phyloP scores from a whole-genome alignment of 768 basidiomycete species.

The Suillus decipiens region DNA sequence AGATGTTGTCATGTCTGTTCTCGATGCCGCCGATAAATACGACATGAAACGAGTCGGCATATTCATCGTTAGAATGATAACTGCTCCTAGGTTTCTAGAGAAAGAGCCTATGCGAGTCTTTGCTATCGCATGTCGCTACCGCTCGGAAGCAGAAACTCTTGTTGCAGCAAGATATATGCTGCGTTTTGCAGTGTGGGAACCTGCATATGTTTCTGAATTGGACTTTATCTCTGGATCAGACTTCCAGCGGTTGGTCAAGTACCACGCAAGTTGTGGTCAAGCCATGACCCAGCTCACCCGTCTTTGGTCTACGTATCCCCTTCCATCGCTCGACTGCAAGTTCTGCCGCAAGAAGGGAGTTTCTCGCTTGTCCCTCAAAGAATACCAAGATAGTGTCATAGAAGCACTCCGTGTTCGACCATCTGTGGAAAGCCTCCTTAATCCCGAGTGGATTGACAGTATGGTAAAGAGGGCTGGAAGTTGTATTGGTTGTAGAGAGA shows the following conservation, averaged over 20 bases:
- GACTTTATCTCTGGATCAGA: conserved; percentile 39
- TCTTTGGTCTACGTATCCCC: conserved; percentile 33
- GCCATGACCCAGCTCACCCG: conserved; percentile 35
- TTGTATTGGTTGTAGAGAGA: conserved; percentile 30
- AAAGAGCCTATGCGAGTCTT: conserved; percentile 39
- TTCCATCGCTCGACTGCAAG: conserved; percentile 35
- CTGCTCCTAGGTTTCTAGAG: conserved; percentile 33
- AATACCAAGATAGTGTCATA: conserved; percentile 36
- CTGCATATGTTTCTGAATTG: conserved; percentile 36
- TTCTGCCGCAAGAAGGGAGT: conserved; percentile 37
- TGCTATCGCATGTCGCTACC: conserved; percentile 39
- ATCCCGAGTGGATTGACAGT: conserved; percentile 32
- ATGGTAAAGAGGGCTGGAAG: conserved; percentile 34
- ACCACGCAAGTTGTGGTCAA: conserved; percentile 35
- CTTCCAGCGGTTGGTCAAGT: conserved; percentile 38
- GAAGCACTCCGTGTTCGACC: conserved; percentile 34
- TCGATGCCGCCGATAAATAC: conserved; percentile 51
- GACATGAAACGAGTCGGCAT: conserved; percentile 48
- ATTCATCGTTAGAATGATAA: conserved; percentile 34
- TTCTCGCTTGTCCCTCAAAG: conserved; percentile 32
- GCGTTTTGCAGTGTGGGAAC: conserved; percentile 35
- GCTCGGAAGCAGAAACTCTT: conserved; percentile 35
- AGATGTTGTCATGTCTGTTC: conserved; percentile 42
- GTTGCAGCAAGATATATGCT: conserved; percentile 41
- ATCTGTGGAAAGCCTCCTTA: conserved; percentile 32